These are phyloP conservation scores for Fusarium protoensiforme DNA, from an alignment of 2,329 filamentous ascomycete genomes.

Conservation along the genomic window DNA sequence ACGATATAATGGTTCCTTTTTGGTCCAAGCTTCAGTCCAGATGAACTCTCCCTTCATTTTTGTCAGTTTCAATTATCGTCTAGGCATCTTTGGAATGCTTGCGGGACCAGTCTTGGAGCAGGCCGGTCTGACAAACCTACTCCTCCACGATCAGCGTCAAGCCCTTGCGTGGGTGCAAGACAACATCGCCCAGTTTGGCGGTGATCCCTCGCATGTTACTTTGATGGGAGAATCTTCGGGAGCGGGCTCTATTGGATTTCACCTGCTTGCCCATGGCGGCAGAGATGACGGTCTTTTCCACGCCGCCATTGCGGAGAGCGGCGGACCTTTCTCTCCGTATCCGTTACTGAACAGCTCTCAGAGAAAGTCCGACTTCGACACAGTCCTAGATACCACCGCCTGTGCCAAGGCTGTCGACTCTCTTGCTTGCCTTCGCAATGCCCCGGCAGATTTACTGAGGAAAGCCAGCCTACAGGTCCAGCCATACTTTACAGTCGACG, in stretches of 20 bases:
- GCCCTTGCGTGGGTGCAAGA: neutral
- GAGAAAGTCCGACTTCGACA: neutral
- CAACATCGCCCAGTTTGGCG: neutral
- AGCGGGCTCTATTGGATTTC: neutral
- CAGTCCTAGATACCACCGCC: neutral
- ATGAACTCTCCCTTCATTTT: neutral
- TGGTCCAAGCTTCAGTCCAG: neutral
- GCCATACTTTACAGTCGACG: neutral
- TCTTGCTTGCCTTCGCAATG: neutral
- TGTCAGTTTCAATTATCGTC: neutral
- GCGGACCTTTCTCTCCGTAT: neutral
- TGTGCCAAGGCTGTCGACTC: neutral
- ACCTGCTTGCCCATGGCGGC: neutral
- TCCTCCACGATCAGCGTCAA: neutral
- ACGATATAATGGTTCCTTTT: neutral
- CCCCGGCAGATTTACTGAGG: neutral
- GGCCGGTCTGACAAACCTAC: neutral
- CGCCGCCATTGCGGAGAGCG: neutral
- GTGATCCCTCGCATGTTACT: neutral
- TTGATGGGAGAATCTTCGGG: neutral
- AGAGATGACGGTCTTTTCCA: neutral
- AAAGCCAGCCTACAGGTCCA: neutral
- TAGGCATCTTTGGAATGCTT: neutral
- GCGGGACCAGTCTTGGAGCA: neutral
- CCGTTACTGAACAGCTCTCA: neutral